A percentile compares a stretch with the other conserved stretches of the same genome.
phyloP scores from a whole-genome alignment of 139 green algal species.

The Asterochloris erici region DNA sequence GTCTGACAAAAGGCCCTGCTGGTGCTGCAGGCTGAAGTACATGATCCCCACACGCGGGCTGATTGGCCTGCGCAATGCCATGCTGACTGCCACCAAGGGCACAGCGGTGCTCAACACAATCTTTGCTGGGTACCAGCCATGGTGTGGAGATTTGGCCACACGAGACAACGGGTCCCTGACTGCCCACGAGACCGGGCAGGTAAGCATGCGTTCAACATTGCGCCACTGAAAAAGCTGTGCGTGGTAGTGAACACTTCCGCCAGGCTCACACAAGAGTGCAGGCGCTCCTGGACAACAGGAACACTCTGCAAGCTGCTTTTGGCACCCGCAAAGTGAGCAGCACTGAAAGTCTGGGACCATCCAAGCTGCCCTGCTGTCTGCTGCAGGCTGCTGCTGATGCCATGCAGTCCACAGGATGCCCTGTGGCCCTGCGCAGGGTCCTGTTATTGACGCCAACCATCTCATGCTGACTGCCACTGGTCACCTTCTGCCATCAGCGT shows the following conservation, averaged over 20 bases:
- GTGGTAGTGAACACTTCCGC: too few species aligned
- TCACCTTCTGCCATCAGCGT: too few species aligned
- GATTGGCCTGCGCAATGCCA: conserved; percentile 82
- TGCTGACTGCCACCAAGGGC: conserved; percentile 95
- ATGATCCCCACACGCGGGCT: conserved; percentile 77
- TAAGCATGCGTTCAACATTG: conserved; percentile 44
- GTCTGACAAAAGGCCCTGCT: not conserved
- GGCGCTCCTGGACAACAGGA: too few species aligned
- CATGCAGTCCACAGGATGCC: too few species aligned
- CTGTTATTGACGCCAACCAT: too few species aligned
- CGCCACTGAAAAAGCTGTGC: too few species aligned
- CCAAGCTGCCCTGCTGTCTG: too few species aligned
- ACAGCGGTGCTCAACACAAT: conserved; percentile 95
- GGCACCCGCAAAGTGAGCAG: not conserved
- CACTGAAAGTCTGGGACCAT: too few species aligned
- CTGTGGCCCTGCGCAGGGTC: too few species aligned
- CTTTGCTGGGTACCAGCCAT: conserved; percentile 72
- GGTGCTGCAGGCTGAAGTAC: conserved; percentile 66
- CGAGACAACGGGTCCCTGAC: conserved; percentile 90
- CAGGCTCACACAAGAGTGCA: too few species aligned
- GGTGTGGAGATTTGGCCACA: conserved; percentile 76
- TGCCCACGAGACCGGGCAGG: conserved; percentile 82
- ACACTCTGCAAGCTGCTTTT: not conserved
- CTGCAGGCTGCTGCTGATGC: too few species aligned
- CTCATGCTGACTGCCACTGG: too few species aligned